Percentiles rank a stretch among this genome's conserved stretches.
These are phyloP conservation scores for Rhododendron vialii DNA, from an alignment of 148 eudicot species.

Conservation along the genomic window DNA sequence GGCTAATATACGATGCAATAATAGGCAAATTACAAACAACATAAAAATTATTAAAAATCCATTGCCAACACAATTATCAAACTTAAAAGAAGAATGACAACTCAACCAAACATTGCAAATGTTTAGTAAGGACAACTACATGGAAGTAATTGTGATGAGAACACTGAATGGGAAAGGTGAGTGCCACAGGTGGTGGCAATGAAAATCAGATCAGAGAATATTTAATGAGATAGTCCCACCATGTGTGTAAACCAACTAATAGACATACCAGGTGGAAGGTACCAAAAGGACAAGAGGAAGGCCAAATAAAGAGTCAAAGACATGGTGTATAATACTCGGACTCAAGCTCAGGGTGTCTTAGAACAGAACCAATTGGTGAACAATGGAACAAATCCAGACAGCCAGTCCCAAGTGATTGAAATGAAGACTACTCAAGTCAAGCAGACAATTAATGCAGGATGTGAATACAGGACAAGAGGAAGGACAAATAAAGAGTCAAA, in stretches of 20 bases:
- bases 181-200: neutral
- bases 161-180: neutral
- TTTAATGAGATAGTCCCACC: neutral
- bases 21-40: conserved; percentile 11
- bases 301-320: neutral
- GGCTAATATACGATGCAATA: conserved; percentile 30
- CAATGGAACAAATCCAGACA: neutral
- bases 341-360: neutral
- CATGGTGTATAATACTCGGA: neutral
- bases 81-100: neutral
- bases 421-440: neutral
- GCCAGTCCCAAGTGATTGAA: neutral
- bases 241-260: conserved; percentile 1
- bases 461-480: neutral
- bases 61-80: neutral
- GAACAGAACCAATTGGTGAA: neutral
- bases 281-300: neutral
- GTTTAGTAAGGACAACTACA: neutral
- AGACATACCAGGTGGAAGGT: neutral
- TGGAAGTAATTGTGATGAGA: neutral
- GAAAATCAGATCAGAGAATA: neutral
- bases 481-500: neutral
- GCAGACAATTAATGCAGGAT: neutral
- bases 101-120: neutral
- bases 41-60: neutral